Base-by-base conservation (phyloP, 495 filamentous ascomycete species). In the Penicillium bialowiezense region DNA sequence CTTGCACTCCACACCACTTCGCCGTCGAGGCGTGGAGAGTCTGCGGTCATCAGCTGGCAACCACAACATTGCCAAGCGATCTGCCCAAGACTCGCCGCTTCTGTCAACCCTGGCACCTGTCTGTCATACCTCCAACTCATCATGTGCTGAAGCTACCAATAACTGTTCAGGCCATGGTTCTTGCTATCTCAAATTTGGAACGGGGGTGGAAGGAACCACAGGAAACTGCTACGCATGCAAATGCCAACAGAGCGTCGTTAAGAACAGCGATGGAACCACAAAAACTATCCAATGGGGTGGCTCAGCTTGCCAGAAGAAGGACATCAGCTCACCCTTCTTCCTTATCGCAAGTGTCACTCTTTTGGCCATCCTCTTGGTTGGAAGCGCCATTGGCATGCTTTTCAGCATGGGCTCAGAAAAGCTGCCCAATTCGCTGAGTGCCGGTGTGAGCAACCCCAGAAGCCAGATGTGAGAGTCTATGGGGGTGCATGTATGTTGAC, bases 321-420 rank as follows among this genome's bases (percentile, higher is more conserved):
- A 98, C 65, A 70, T 97, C 37, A 91, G 87, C 67, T 79, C 84
- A 15, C 83, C 83, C 31, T 97, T 98, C 67, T 95, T 90, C 79
- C 68, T 98, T 32, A 74, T 98, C 56, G 74, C 80, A 5, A 79
- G 83, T 3, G 84, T 93, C 33, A 82, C 77, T 6, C 70, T 95
- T 35, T 61, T 81, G 17, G 71, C 90, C 21, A 63, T 89, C 8
- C 68, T 78, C 18, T 69, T 84, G 23, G 60, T 88, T 4, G 66
- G 69, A 13, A 85, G 83, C 66, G 83, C 82, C 6, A 79, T 98
- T 57, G 82, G 86, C 1, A 65, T 95, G 75, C 59, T 97, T 57
- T 90, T 82, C 52, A 80, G 72, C 36, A 85, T 97, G 56, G 93
- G 93, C 18, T 74, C 84, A 57, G 79, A 88, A 67, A 79, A 86